phyloP scores from a whole-genome alignment of 805 yeast species.

The Sugiyamaella lignohabitans region DNA sequence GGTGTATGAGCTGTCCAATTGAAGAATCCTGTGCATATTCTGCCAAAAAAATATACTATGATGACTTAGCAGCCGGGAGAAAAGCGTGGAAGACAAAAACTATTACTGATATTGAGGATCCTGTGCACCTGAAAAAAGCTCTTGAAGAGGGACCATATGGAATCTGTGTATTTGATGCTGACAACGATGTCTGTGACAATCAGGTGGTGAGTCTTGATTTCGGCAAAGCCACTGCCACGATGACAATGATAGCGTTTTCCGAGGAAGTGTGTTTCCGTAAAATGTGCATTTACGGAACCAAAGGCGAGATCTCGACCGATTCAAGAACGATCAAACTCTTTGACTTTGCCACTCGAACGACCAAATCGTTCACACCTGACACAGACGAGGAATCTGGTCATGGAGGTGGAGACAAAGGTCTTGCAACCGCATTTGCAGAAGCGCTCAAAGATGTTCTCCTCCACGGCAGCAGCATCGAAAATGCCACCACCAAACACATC shows the following conservation, averaged over 20 bases:
- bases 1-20: constrained; percentile 19
- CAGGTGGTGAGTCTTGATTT: constrained; percentile 23
- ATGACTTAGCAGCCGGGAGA: constrained; percentile 16
- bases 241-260: constrained; percentile 25
- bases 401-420: constrained; percentile 27
- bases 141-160: constrained; percentile 22
- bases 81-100: constrained; percentile 16
- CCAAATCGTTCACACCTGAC: constrained; percentile 11
- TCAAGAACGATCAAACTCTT: constrained; percentile 20
- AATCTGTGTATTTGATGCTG: constrained; percentile 23
- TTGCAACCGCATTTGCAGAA: constrained; percentile 22
- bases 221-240: constrained; percentile 24
- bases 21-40: constrained; percentile 23
- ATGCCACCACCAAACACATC: constrained; percentile 19
- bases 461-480: constrained; percentile 12
- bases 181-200: constrained; percentile 25
- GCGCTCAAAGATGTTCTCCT: constrained; percentile 18
- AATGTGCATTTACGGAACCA: constrained; percentile 22
- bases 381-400: constrained; percentile 23
- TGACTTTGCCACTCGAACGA: constrained; percentile 19
- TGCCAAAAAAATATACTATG: constrained; percentile 20
- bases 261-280: constrained; percentile 23
- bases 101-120: constrained; percentile 22
- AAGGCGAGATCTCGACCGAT: constrained; percentile 23
- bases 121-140: constrained; percentile 17